These are phyloP conservation scores for Nothophoma quercina DNA, from an alignment of 2,329 filamentous ascomycete genomes.

Conservation along the genomic window DNA sequence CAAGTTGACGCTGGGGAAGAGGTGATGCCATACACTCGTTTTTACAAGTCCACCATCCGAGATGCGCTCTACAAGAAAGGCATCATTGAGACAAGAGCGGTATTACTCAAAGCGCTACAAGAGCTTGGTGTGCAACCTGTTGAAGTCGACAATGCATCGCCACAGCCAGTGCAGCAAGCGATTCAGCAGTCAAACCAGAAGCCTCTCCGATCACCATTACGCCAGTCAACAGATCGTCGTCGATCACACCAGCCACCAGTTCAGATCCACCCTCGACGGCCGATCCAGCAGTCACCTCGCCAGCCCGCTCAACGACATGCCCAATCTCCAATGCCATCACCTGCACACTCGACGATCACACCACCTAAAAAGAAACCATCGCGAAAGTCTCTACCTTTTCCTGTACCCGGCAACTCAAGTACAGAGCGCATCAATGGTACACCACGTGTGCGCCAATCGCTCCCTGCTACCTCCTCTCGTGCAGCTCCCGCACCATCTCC, in stretches of 20 bases:
- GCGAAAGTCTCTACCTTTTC: conserved; percentile 9
- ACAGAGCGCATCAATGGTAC: not conserved
- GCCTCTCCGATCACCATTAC: not conserved
- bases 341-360: not conserved
- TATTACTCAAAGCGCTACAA: conserved; percentile 29
- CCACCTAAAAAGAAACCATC: conserved; percentile 4
- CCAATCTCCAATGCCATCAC: conserved; percentile 9
- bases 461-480: conserved; percentile 16
- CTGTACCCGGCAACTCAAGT: not conserved
- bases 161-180: not conserved
- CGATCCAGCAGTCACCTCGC: not conserved
- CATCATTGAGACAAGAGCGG: conserved; percentile 28
- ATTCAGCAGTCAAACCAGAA: not conserved
- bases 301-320: not conserved
- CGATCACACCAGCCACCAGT: conserved; percentile 1
- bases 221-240: not conserved
- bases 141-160: not conserved
- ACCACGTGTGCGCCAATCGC: conserved; percentile 25
- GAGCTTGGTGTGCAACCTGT: conserved; percentile 25
- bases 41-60: conserved; percentile 45
- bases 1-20: conserved; percentile 36
- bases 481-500: not conserved
- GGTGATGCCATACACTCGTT: conserved; percentile 39
- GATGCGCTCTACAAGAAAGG: conserved; percentile 36
- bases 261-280: too few relatives aligned